phyloP scores from a whole-genome alignment of 495 filamentous ascomycete genomes.

The Lepidopterella palustris region DNA sequence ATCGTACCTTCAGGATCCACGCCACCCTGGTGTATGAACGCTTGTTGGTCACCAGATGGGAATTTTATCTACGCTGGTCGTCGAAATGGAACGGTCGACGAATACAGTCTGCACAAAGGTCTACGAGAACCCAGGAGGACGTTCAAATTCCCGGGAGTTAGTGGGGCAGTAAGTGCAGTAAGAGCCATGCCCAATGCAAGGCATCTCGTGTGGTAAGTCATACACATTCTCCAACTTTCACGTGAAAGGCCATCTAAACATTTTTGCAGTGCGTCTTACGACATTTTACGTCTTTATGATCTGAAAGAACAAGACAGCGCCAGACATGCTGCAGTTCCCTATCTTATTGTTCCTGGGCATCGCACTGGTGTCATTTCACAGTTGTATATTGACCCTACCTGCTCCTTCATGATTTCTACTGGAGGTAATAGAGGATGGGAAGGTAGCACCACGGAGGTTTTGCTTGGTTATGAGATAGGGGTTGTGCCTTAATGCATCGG shows the following conservation, averaged over 20 bases:
- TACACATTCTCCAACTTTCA: background rate
- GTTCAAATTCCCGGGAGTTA: conserved; percentile 85
- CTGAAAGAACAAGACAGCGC: conserved; percentile 57
- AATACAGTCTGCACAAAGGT: conserved; percentile 84
- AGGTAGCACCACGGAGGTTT: conserved; percentile 80
- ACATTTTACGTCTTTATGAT: conserved; percentile 91
- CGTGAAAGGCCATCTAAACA: background rate
- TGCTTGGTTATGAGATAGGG: conserved; percentile 90
- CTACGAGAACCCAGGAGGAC: conserved; percentile 65
- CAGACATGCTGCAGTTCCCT: conserved; percentile 79
- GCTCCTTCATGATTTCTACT: conserved; percentile 81
- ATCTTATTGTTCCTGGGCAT: conserved; percentile 90
- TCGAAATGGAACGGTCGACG: conserved; percentile 90
- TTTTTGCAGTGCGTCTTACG: conserved; percentile 67
- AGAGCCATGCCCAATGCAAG: conserved; percentile 87
- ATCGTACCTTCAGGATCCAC: conserved; percentile 63
- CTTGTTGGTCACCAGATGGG: conserved; percentile 94
- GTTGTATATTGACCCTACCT: conserved; percentile 79
- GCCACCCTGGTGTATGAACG: conserved; percentile 96
- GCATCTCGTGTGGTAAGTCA: conserved; percentile 76
- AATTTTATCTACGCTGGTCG: conserved; percentile 93
- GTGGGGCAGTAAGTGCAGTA: conserved; percentile 80
- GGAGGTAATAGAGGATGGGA: conserved; percentile 95
- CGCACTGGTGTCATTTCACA: conserved; percentile 80
- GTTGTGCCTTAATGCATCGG: conserved; percentile 34